Evolutionary conservation across 306 rosid genomes (phyloP).

Genomic region (Prunus davidiana): DNA sequence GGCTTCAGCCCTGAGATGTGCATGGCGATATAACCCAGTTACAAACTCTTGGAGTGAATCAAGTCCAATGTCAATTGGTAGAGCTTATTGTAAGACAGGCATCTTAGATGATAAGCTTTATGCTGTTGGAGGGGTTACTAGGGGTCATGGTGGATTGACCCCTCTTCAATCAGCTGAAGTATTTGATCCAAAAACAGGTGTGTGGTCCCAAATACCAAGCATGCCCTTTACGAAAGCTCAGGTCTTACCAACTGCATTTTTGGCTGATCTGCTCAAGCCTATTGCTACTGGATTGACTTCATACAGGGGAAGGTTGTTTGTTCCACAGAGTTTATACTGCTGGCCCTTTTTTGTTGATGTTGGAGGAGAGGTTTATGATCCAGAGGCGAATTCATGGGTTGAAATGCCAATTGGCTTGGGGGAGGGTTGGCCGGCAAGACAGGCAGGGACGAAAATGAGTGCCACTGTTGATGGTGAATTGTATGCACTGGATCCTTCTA

Average conservation of each 20-base stretch:
- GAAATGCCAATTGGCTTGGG: constrained; percentile 97
- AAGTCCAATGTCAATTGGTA: constrained; percentile 70
- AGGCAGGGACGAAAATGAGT: constrained; percentile 86
- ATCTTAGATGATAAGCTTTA: constrained; percentile 76
- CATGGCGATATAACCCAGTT: constrained; percentile 69
- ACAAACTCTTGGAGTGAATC: constrained; percentile 68
- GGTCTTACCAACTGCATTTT: constrained; percentile 69
- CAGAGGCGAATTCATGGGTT: constrained; percentile 71
- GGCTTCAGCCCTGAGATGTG: constrained; percentile 73
- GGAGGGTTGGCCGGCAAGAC: constrained; percentile 94
- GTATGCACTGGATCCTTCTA: constrained; percentile 87
- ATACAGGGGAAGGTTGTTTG: constrained; percentile 79
- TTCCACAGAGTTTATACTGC: constrained; percentile 83
- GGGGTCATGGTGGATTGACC: constrained; percentile 70
- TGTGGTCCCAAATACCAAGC: constrained; percentile 74
- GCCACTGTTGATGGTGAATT: constrained; percentile 76
- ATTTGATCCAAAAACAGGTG: constrained; percentile 64
- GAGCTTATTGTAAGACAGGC: constrained; percentile 90
- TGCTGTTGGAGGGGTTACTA: constrained; percentile 93
- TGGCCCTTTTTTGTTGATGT: constrained; percentile 97
- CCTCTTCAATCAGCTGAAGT: constrained; percentile 95
- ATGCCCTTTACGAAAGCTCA: constrained; percentile 91
- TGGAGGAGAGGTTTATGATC: constrained; percentile 94
- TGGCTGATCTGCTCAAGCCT: constrained; percentile 87
- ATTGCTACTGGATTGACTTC: constrained; percentile 94